Evolutionary conservation across 768 basidiomycete genomes (phyloP).

Genomic region (Lactifluus pinguis): DNA sequence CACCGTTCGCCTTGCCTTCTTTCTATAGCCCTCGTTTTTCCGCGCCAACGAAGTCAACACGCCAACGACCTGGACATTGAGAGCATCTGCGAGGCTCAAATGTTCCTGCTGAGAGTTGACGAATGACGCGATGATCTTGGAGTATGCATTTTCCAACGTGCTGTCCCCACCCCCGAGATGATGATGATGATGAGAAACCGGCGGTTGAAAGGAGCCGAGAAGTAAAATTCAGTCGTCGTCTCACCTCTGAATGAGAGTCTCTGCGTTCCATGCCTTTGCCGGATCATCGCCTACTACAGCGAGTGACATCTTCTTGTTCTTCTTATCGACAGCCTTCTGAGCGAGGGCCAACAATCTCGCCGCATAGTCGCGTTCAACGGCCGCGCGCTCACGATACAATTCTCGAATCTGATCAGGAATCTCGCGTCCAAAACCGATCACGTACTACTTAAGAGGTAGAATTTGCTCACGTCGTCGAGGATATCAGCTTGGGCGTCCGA

Average conservation of each 20-base stretch:
- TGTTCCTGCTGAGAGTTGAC: slow-evolving; percentile 60
- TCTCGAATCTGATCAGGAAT: slow-evolving; percentile 53
- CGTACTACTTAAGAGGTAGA: neutral
- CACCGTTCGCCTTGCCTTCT: slow-evolving; percentile 40
- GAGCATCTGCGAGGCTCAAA: slow-evolving; percentile 50
- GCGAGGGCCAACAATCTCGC: slow-evolving; percentile 55
- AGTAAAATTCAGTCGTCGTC: too few relatives aligned
- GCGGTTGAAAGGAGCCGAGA: too few relatives aligned
- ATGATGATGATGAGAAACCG: too few relatives aligned
- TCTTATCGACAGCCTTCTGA: slow-evolving; percentile 65
- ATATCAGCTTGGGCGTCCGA: slow-evolving; percentile 16
- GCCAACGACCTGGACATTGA: slow-evolving; percentile 54
- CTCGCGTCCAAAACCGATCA: neutral
- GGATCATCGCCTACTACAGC: slow-evolving; percentile 63
- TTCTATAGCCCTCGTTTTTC: slow-evolving; percentile 56
- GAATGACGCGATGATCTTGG: slow-evolving; percentile 55
- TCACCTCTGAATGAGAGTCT: slow-evolving; percentile 48
- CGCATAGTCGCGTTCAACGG: slow-evolving; percentile 74
- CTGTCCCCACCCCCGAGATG: slow-evolving; percentile 40
- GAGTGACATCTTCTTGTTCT: slow-evolving; percentile 42
- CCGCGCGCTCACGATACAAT: slow-evolving; percentile 54
- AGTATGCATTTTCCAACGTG: slow-evolving; percentile 64
- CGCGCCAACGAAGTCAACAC: slow-evolving; percentile 51
- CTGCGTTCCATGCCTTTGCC: slow-evolving; percentile 49
- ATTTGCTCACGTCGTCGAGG: slow-evolving; percentile 10